phyloP scores from a whole-genome alignment of 768 basidiomycete species.

The Filobasidium floriforme region DNA sequence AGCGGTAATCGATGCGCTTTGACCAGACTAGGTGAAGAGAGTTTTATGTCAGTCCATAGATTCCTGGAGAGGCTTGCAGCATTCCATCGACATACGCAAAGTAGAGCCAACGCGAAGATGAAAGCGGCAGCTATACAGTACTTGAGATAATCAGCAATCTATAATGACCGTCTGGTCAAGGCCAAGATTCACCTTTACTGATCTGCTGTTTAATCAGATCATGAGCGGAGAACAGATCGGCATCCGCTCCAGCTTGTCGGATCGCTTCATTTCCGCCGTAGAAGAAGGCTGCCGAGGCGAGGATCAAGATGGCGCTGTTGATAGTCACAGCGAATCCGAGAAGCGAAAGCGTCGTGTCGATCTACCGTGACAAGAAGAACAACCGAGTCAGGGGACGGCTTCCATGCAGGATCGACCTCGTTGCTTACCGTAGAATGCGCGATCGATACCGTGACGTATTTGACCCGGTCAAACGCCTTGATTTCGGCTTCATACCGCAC shows the following conservation, averaged over 20 bases:
- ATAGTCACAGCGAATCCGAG: slow-evolving; percentile 80
- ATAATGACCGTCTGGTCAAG: not conserved
- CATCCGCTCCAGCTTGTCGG: slow-evolving; percentile 50
- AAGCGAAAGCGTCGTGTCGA: slow-evolving; percentile 59
- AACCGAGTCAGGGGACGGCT: not conserved
- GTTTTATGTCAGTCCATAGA: no score
- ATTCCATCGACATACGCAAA: slow-evolving; percentile 51
- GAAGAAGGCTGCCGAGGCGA: slow-evolving; percentile 76
- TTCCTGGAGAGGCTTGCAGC: not conserved
- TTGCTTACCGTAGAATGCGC: slow-evolving; percentile 42
- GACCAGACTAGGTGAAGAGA: slow-evolving; percentile 53
- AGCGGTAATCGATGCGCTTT: slow-evolving; percentile 81
- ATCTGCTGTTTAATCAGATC: slow-evolving; percentile 60
- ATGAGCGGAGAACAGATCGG: slow-evolving; percentile 78
- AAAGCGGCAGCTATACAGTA: slow-evolving; percentile 59
- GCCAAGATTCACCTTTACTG: slow-evolving; percentile 54
- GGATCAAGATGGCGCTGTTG: slow-evolving; percentile 70
- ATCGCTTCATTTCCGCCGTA: slow-evolving; percentile 49
- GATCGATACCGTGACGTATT: slow-evolving; percentile 41
- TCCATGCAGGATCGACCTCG: not conserved
- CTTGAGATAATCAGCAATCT: not conserved
- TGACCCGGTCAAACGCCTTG: slow-evolving; percentile 41
- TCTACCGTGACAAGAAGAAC: slow-evolving; percentile 12
- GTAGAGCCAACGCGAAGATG: slow-evolving; percentile 78
- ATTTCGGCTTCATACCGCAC: slow-evolving; percentile 34